Evolutionary conservation across 1,284 basidiomycete species (phyloP), one percentile per base, ranked within the genome.

Genomic region (Sporisorium exsertum): DNA sequence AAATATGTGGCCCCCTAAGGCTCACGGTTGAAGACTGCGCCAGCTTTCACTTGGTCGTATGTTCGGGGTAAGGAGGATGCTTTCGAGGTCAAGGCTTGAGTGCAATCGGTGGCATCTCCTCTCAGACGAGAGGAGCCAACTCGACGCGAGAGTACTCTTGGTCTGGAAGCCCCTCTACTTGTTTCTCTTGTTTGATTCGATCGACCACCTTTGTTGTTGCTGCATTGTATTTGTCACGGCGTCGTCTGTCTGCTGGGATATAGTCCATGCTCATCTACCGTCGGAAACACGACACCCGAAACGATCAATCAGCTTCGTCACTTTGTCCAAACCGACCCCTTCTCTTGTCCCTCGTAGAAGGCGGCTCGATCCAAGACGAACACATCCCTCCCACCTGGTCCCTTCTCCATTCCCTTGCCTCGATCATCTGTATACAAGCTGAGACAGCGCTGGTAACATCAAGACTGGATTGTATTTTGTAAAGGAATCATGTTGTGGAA

Each of bases 121-220:
- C 16, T 61, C 37, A n/a, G 16, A 20, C 47, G 46, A 22, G 32
- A 58, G 58, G 80, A 60, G 74, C 32, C 71, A 82, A 82, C 81
- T 82, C 81, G 79, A 82, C 79, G 81, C 81, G 81, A 75, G 81
- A 82, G 79, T 82, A 82, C 81, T 82, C 81, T 82, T 75, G 76
- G 70, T 67, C 79, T 79, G 79, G 65, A 68, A 72, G 69, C 73
- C 68, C 18, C 57, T 15, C 42, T 15, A 40, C 5, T 32, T 20
- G 35, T 20, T 51, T 32, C 29, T 24, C 18, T 51, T n/a, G n/a
- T 49, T 22, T 45, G 37, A 13, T 40, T 40, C 5, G 37, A 40
- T 18, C 37, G n/a, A 24, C 37, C 62, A 42, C 13, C 45, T 37
- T 42, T n/a, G n/a, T 42, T 27, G 50, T 33, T 33, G 18, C 29